Percentiles rank a stretch among this genome's conserved stretches.
Evolutionary conservation across 192 early-diverging fungal species (phyloP).

Genomic region (Backusella psychrophila): DNA sequence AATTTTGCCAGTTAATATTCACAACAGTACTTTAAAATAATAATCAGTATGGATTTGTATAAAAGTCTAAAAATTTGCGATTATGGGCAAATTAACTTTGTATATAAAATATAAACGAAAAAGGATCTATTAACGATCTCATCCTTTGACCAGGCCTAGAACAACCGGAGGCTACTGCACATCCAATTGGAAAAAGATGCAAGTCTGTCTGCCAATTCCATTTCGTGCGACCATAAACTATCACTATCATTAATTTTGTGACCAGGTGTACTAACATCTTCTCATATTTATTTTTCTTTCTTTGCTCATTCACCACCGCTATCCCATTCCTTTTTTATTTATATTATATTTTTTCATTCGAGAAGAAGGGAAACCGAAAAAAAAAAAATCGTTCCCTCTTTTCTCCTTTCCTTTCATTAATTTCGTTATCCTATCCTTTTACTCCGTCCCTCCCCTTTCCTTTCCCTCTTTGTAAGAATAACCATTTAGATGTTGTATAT

Average conservation of each 20-base stretch:
- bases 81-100: not conserved
- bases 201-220: constrained; percentile 1
- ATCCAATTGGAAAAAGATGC: not conserved
- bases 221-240: not conserved
- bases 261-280: not conserved
- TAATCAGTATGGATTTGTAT: not conserved
- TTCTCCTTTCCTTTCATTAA: constrained; percentile 1
- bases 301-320: not conserved
- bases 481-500: not conserved
- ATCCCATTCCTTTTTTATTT: not conserved
- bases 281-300: not conserved
- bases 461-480: not conserved
- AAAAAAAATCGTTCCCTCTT: not conserved
- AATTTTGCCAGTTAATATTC: not conserved
- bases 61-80: not conserved
- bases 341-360: not conserved
- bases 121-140: not conserved
- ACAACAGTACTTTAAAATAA: too few species aligned
- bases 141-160: not conserved
- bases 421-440: not conserved
- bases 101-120: not conserved
- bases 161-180: not conserved
- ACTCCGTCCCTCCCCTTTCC: not conserved
- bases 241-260: constrained; percentile 4
- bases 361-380: not conserved